Evolutionary conservation across 2,329 filamentous ascomycete species (phyloP), one percentile per base, ranked within the genome.

Genomic region (Pyrenochaeta sp.): DNA sequence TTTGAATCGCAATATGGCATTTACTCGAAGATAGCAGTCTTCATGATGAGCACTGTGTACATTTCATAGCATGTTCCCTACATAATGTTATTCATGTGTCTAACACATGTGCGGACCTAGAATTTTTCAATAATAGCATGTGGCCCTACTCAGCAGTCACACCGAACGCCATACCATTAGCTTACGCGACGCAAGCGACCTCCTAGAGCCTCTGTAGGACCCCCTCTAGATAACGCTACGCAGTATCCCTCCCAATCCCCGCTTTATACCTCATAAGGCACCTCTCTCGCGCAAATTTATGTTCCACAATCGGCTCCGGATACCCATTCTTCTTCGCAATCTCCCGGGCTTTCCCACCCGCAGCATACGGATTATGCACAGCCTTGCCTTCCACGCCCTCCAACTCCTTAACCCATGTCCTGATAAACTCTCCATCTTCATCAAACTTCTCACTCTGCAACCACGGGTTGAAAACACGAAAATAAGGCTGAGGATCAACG

Each of bases 371-470:
- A 64, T 93, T 92, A 74, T 96, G 92, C 3, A 97, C 86, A 8
- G 88, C 90, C 62, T 88, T 89, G 0, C 86, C 88, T 67, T 85
- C 73, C 2, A 94, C 77, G 0, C 77, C 83, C 27, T 78, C 82
- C 59, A 97, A 79, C 78, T 97, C 93, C 0, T 88, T 88, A 8
- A 97, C 82, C 92, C 92, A 97, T 58, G 86, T 87, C 37, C 90
- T 84, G 54, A 97, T 96, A 73, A 94, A 97, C 15, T 87, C 86
- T 0, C 92, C 93, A 0, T 90, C 82, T 0, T 85, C 81, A 72
- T 97, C 93, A 67, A 96, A 96, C 77, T 90, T 93, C 82, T 95
- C 91, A 66, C 90, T 92, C 80, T 97, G 93, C 19, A 91, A 79
- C 44, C 92, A 74, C 0, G 93, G 93, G 69, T 96, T 97, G 78